Conservation (phyloP, 2,329 filamentous ascomycete species). For the Calonectria fujianensis region DNA sequence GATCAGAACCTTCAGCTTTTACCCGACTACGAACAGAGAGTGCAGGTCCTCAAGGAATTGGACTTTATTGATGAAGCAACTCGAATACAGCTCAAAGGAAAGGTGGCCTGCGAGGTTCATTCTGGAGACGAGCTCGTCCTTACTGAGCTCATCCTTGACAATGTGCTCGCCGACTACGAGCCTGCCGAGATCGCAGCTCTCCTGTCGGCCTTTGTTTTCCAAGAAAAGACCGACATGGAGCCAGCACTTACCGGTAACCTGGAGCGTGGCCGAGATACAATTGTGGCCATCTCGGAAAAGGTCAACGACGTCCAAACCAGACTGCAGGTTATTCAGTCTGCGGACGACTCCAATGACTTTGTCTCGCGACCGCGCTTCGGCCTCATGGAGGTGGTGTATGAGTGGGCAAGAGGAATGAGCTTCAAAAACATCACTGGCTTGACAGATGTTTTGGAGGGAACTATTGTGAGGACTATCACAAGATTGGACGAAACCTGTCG, state of each 20-base stretch:
- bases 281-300: slow-evolving; percentile 92
- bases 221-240: slow-evolving; percentile 91
- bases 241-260: slow-evolving; percentile 89
- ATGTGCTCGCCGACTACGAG: slow-evolving; percentile 95
- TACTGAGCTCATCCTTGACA: slow-evolving; percentile 96
- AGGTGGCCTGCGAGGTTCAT: slow-evolving; percentile 98
- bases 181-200: slow-evolving; percentile 97
- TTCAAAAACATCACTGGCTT: slow-evolving; percentile 98
- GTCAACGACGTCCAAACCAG: slow-evolving; percentile 92
- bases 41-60: slow-evolving; percentile 92
- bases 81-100: slow-evolving; percentile 96
- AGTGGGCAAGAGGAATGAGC: slow-evolving; percentile 98
- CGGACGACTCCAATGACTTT: slow-evolving; percentile 95
- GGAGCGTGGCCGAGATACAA: slow-evolving; percentile 87
- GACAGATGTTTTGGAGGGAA: slow-evolving; percentile 97
- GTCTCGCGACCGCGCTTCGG: slow-evolving; percentile 91
- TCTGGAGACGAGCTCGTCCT: slow-evolving; percentile 97
- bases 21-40: slow-evolving; percentile 96
- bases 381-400: slow-evolving; percentile 97
- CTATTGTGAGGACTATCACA: slow-evolving; percentile 96
- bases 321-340: slow-evolving; percentile 92
- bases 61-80: slow-evolving; percentile 92
- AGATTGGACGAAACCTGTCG: slow-evolving; percentile 95
- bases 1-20: slow-evolving; percentile 97
- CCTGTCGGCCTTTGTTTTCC: slow-evolving; percentile 96